phyloP scores from a whole-genome alignment of 805 yeast species.

The Vanderwaltozyma verrucispora region DNA sequence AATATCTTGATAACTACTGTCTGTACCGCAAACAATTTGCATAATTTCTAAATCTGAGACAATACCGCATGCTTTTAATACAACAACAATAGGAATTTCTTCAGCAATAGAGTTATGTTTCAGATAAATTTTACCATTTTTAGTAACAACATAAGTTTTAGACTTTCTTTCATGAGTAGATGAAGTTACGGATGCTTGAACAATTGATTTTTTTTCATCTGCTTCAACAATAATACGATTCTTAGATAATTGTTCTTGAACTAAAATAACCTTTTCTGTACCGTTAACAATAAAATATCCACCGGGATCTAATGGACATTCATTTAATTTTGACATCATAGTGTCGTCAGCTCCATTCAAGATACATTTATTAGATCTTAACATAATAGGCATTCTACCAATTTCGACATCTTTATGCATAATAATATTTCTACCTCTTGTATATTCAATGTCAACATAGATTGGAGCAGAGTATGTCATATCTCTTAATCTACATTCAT shows the following conservation, averaged over 20 bases:
- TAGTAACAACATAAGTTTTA: slow-evolving; percentile 90
- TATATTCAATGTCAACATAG: slow-evolving; percentile 93
- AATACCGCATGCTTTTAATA: slow-evolving; percentile 89
- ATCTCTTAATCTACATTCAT: slow-evolving; percentile 90
- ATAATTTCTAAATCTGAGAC: slow-evolving; percentile 86
- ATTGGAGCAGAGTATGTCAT: slow-evolving; percentile 92
- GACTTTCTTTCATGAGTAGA: slow-evolving; percentile 98
- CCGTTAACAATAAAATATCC: slow-evolving; percentile 97
- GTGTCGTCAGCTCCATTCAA: slow-evolving; percentile 66
- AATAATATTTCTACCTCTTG: slow-evolving; percentile 87
- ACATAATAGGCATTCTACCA: slow-evolving; percentile 98
- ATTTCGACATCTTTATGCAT: slow-evolving; percentile 85
- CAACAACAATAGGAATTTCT: slow-evolving; percentile 89
- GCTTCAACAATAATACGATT: slow-evolving; percentile 98
- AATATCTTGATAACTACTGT: slow-evolving; percentile 79
- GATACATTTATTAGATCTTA: slow-evolving; percentile 85
- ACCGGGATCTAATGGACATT: slow-evolving; percentile 98
- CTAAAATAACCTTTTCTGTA: slow-evolving; percentile 92
- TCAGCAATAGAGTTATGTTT: slow-evolving; percentile 94
- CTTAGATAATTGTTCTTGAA: slow-evolving; percentile 93
- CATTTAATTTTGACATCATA: slow-evolving; percentile 81
- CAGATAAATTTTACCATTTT: slow-evolving; percentile 77
- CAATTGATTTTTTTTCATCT: slow-evolving; percentile 86
- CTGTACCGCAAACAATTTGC: slow-evolving; percentile 88
- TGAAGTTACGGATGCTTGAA: slow-evolving; percentile 95